Conservation (phyloP, 2,329 filamentous ascomycete species). For the Cladosporium velox region DNA sequence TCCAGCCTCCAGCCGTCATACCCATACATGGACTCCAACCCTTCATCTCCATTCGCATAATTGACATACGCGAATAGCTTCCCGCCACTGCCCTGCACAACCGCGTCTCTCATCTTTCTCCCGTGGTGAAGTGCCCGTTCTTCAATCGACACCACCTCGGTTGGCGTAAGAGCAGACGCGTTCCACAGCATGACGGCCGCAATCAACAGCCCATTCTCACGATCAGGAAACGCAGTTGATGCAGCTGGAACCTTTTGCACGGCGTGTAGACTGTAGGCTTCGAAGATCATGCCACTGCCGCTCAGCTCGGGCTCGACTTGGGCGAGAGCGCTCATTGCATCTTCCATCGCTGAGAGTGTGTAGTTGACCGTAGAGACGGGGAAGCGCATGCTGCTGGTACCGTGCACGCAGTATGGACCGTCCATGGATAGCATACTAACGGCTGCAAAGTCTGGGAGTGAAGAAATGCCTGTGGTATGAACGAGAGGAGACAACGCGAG, state of each 20-base stretch:
- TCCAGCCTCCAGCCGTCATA: constrained; percentile 37
- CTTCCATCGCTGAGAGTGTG: constrained; percentile 1
- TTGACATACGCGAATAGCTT: constrained; percentile 39
- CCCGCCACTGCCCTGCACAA: constrained; percentile 22
- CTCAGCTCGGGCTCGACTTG: background rate
- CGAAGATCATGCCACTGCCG: constrained; percentile 13
- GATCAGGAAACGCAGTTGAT: constrained; percentile 12
- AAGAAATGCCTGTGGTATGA: constrained; percentile 1
- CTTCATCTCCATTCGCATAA: constrained; percentile 39
- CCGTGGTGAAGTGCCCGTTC: background rate
- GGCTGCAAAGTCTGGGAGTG: constrained; percentile 2
- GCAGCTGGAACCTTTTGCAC: constrained; percentile 5
- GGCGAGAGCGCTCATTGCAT: background rate
- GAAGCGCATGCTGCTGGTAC: constrained; percentile 8
- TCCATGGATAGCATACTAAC: background rate
- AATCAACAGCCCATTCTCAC: constrained; percentile 12
- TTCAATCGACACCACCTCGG: background rate
- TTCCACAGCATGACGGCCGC: constrained; percentile 1
- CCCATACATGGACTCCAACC: constrained; percentile 36
- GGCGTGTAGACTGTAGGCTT: constrained; percentile 11
- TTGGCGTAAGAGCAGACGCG: background rate
- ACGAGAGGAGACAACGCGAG: background rate
- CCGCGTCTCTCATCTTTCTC: background rate
- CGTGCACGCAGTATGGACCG: constrained; percentile 5
- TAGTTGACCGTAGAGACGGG: constrained; percentile 5